These are phyloP conservation scores for Alternaria panax DNA, from an alignment of 2,329 filamentous ascomycete species.

Conservation along the genomic window DNA sequence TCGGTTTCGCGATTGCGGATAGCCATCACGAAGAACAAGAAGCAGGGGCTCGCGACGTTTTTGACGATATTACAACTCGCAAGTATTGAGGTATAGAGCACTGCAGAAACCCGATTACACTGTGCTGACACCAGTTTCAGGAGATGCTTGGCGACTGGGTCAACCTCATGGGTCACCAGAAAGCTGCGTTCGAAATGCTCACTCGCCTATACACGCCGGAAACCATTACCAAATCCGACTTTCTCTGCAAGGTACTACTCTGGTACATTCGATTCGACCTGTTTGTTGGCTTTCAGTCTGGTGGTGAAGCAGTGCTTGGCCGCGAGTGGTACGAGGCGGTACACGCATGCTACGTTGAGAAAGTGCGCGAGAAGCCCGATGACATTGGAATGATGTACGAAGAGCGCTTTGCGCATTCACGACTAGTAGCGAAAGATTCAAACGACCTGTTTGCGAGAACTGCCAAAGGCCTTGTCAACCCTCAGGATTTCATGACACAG, in stretches of 20 bases:
- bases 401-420: constrained; percentile 69
- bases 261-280: constrained; percentile 94
- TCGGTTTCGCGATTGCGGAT: constrained; percentile 79
- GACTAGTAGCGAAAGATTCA: constrained; percentile 81
- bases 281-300: constrained; percentile 82
- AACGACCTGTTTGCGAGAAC: constrained; percentile 76
- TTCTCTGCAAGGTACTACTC: constrained; percentile 75
- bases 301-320: constrained; percentile 74
- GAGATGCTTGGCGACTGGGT: constrained; percentile 97
- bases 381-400: constrained; percentile 73
- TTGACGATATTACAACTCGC: constrained; percentile 90
- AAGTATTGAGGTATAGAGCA: constrained; percentile 79
- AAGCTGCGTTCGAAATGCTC: constrained; percentile 83
- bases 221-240: constrained; percentile 73
- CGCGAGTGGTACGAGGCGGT: constrained; percentile 78
- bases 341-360: constrained; percentile 68
- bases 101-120: background rate
- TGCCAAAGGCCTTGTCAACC: constrained; percentile 68
- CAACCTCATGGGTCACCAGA: constrained; percentile 90
- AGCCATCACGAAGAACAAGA: constrained; percentile 73
- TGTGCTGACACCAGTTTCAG: constrained; percentile 55
- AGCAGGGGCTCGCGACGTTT: constrained; percentile 75
- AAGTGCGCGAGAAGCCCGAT: constrained; percentile 66
- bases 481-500: constrained; percentile 70
- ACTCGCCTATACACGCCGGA: constrained; percentile 79